Percentiles rank a stretch among this genome's conserved stretches.
Conservation (phyloP, 495 filamentous ascomycete genomes). For the Aspergillus mulundensis region DNA sequence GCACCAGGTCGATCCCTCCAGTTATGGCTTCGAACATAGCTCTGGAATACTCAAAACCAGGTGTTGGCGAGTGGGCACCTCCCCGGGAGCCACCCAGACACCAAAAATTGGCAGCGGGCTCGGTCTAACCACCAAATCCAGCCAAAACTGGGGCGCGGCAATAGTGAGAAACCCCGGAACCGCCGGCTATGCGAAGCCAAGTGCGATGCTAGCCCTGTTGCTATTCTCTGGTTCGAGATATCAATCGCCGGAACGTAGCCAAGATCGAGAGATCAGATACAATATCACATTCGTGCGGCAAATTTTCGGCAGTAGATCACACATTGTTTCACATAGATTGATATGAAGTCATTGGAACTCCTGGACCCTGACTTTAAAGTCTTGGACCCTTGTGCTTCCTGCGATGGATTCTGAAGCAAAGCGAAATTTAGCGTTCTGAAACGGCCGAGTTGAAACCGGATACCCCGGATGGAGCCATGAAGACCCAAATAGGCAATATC, state of each 20-base stretch:
- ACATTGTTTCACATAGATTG: neutral
- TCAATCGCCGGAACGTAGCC: neutral
- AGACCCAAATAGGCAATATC: neutral
- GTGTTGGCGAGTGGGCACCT: neutral
- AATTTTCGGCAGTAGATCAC: neutral
- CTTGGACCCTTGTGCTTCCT: neutral
- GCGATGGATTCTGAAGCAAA: neutral
- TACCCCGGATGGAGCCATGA: neutral
- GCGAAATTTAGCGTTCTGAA: neutral
- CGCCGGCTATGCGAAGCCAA: neutral
- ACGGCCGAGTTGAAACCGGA: neutral
- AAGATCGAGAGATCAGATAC: neutral
- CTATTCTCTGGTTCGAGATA: neutral
- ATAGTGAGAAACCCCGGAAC: no score
- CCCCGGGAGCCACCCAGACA: neutral
- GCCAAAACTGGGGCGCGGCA: neutral
- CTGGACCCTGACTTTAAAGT: neutral
- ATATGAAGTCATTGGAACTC: neutral
- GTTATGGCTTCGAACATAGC: neutral
- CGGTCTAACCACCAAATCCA: neutral
- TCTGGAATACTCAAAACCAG: neutral
- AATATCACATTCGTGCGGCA: neutral
- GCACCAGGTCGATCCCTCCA: neutral
- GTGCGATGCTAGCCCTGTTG: neutral
- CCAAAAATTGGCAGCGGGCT: neutral